Percentiles rank a stretch among this genome's conserved stretches.
phyloP scores from a whole-genome alignment of 768 basidiomycete species.

The Termitomyces sp. region DNA sequence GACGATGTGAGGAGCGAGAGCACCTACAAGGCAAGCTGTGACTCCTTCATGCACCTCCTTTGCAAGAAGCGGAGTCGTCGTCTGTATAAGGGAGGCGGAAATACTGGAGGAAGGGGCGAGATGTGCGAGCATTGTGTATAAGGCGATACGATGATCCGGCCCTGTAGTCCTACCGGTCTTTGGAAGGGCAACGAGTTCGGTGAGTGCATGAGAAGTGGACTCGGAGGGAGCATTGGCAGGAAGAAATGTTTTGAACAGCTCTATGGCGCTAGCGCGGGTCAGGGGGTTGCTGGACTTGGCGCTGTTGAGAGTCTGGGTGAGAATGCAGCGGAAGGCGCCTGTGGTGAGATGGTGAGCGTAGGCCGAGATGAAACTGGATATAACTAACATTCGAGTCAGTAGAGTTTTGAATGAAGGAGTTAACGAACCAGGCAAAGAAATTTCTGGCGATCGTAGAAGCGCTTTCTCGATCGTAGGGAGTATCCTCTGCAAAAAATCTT shows the following conservation, averaged over 20 bases:
- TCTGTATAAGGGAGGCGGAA: slow-evolving; percentile 44
- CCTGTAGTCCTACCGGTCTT: slow-evolving; percentile 84
- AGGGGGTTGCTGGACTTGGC: slow-evolving; percentile 70
- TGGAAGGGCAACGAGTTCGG: slow-evolving; percentile 71
- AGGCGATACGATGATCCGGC: slow-evolving; percentile 76
- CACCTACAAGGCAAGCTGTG: slow-evolving; percentile 46
- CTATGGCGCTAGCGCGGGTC: slow-evolving; percentile 54
- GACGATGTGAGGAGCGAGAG: slow-evolving; percentile 58
- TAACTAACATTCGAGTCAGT: slow-evolving; percentile 34
- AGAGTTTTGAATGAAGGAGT: not conserved
- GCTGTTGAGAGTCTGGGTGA: slow-evolving; percentile 59
- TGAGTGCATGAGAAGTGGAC: slow-evolving; percentile 44
- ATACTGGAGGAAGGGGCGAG: slow-evolving; percentile 43
- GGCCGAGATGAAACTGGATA: slow-evolving; percentile 54
- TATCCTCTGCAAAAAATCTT: slow-evolving; percentile 51
- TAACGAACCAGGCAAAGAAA: slow-evolving; percentile 58
- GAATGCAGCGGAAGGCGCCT: slow-evolving; percentile 48
- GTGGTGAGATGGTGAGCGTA: slow-evolving; percentile 48
- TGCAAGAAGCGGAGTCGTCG: slow-evolving; percentile 36
- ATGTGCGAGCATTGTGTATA: slow-evolving; percentile 74
- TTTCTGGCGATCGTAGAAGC: slow-evolving; percentile 78
- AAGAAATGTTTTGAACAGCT: slow-evolving; percentile 54
- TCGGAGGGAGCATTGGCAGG: slow-evolving; percentile 29
- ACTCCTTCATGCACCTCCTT: slow-evolving; percentile 84
- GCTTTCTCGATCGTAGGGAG: slow-evolving; percentile 80